Base-by-base conservation (phyloP, 768 basidiomycete genomes). In the Chalciporus piperatus region DNA sequence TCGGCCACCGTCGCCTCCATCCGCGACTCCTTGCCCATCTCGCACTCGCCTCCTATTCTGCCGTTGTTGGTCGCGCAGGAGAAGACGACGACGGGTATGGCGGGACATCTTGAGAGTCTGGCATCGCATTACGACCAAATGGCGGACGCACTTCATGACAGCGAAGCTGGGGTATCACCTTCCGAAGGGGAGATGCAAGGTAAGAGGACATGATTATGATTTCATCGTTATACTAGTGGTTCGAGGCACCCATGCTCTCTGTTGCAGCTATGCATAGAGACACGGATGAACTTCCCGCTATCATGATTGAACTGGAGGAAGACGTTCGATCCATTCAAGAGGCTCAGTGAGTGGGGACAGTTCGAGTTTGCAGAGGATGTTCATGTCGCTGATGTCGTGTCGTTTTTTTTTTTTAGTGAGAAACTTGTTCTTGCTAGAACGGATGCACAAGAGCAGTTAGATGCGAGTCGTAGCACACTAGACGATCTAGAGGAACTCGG, bases 41-140 rank as follows among this genome's bases (percentile, higher is more conserved):
- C 68, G 51, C 59, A 66, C 23, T 45, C 65, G 7, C 59, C 74
- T 16, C 67, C 75, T 1, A 77, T 85, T 38, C 76, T 81, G 39
- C 68, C 72, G 6, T 69, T 80, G 9, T 57, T 70, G 20, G 23
- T 13, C 40, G 52, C 55, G 0, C 89, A 91, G 59, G 87, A 86
- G 57, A 65, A 61, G 17, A 76, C 76, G 17, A 79, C 80, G 28
- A 74, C 73, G 1, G 70, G 73, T n/a, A 91, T 92, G 90, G 90
- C 91, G 2, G 65, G 71, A 22, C 81, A 84, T 45, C 66, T 93
- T 10, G 87, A 89, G 59, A 84, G 81, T 59, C 71, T 93, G 30
- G 79, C 84, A 2, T 75, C 76, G 1, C 90, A 93, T 64, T 92
- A 86, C 56, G 84, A 84, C 20, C 82, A 89, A 55, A 92, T 93